phyloP scores from a whole-genome alignment of 768 basidiomycete species.

The Mycena epipterygia region DNA sequence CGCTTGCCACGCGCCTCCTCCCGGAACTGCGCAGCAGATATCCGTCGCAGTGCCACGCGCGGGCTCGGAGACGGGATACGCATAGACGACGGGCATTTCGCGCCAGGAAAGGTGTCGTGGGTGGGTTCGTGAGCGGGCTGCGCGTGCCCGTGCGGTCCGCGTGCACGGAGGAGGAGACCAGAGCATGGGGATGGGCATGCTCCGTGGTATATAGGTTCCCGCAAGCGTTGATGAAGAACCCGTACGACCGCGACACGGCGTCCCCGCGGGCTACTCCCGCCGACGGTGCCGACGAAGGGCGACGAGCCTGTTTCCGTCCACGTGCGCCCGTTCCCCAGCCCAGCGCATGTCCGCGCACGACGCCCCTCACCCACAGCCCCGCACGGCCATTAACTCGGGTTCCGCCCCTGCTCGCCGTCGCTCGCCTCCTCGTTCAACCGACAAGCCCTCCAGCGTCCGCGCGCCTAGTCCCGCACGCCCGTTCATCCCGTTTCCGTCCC shows the following conservation, averaged over 20 bases:
- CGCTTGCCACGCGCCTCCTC: background rate
- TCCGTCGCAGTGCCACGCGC: background rate
- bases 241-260: constrained; percentile 1
- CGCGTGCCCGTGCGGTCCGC: background rate
- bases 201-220: background rate
- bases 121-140: constrained; percentile 1
- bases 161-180: background rate
- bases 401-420: no score
- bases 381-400: no score
- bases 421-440: no score
- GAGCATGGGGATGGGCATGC: background rate
- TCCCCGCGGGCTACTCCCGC: background rate
- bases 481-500: no score
- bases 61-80: background rate
- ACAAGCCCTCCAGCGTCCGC: no score
- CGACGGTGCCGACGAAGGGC: no score
- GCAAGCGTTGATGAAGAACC: background rate
- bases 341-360: no score
- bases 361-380: no score
- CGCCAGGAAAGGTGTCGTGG: constrained; percentile 1
- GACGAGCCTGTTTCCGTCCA: no score
- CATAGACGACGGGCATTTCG: background rate
- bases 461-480: no score
- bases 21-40: background rate
- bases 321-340: no score